Conservation (phyloP, 257 asterid species). For the Cruciata laevipes region DNA sequence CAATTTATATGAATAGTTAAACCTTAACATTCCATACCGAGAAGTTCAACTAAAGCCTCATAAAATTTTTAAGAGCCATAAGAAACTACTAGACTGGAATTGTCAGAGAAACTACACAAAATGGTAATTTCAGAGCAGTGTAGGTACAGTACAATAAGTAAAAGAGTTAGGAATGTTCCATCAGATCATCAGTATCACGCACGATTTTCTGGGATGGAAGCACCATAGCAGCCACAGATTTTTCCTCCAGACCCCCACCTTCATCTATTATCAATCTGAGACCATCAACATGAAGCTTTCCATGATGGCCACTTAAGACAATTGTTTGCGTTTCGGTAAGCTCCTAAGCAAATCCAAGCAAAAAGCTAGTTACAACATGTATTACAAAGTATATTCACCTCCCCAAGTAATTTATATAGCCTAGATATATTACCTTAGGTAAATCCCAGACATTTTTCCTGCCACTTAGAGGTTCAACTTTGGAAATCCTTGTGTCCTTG, state of each 20-base stretch:
- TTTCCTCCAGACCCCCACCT: slow-evolving; percentile 65
- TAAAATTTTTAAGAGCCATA: neutral
- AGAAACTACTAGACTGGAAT: neutral
- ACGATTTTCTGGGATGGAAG: slow-evolving; percentile 69
- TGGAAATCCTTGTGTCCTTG: slow-evolving; percentile 78
- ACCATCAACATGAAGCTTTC: slow-evolving; percentile 55
- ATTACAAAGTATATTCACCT: neutral
- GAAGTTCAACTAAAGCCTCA: neutral
- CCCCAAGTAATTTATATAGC: neutral
- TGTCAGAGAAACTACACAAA: neutral
- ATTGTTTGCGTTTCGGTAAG: slow-evolving; percentile 45
- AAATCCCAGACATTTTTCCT: slow-evolving; percentile 79
- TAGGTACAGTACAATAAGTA: neutral
- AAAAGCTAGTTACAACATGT: neutral
- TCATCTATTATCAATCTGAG: slow-evolving; percentile 64
- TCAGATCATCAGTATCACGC: slow-evolving; percentile 52
- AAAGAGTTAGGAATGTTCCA: neutral
- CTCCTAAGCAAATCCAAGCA: slow-evolving; percentile 34
- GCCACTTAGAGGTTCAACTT: slow-evolving; percentile 77
- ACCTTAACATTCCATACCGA: neutral
- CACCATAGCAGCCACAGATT: slow-evolving; percentile 71
- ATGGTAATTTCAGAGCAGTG: neutral
- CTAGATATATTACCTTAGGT: slow-evolving; percentile 50
- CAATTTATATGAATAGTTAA: no score
- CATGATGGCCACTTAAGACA: slow-evolving; percentile 83